A percentile compares a stretch with the other conserved stretches of the same genome.
Evolutionary conservation across 1,284 basidiomycete species (phyloP).

Genomic region (Austroboletus novae-zelandiae): DNA sequence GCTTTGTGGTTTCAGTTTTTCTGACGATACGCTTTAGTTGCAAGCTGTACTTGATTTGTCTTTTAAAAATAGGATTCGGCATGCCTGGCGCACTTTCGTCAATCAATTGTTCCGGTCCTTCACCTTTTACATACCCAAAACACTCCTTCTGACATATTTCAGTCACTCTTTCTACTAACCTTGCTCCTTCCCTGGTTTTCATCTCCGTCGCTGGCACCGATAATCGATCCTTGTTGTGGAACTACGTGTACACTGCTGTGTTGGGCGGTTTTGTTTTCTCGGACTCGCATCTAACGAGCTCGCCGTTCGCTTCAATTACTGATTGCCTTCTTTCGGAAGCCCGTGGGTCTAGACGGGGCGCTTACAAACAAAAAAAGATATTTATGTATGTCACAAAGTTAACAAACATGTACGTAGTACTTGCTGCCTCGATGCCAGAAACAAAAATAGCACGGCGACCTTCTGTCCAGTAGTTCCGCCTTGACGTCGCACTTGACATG

Average conservation of each 20-base stretch:
- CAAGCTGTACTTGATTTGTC: background rate
- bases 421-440: too few relatives aligned
- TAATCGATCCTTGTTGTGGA: constrained; percentile 32
- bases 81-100: background rate
- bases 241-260: constrained; percentile 31
- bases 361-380: too few relatives aligned
- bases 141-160: constrained; percentile 11
- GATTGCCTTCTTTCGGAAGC: too few relatives aligned
- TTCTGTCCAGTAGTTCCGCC: too few relatives aligned
- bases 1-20: background rate
- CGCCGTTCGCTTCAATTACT: too few relatives aligned
- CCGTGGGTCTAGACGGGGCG: too few relatives aligned
- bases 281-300: too few relatives aligned
- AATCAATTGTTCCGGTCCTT: constrained; percentile 19
- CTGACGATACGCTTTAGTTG: constrained; percentile 5
- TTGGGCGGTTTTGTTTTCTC: too few relatives aligned
- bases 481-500: too few relatives aligned
- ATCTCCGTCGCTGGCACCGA: constrained; percentile 9
- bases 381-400: too few relatives aligned
- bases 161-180: constrained; percentile 9
- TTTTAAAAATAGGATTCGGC: constrained; percentile 9
- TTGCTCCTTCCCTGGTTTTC: constrained; percentile 7
- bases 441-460: too few relatives aligned
- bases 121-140: constrained; percentile 2
- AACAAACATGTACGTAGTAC: too few relatives aligned